phyloP scores from a whole-genome alignment of 441 rosid species.

The Mallotus japonicus region DNA sequence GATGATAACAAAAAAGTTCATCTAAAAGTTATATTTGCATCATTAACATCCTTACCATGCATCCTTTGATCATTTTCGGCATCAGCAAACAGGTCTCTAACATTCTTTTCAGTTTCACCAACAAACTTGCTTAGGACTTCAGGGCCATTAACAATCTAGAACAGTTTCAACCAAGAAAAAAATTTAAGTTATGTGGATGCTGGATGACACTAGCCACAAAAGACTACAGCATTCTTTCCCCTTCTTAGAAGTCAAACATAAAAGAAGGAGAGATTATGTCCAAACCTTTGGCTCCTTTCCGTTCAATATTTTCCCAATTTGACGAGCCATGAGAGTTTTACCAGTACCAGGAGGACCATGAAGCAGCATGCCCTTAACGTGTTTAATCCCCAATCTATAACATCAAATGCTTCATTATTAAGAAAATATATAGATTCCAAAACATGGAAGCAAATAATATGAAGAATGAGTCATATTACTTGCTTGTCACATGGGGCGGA shows the following conservation, averaged over 20 bases:
- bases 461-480: conserved; percentile 44
- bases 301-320: conserved; percentile 96
- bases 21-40: conserved; percentile 8
- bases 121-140: conserved; percentile 99
- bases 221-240: not conserved
- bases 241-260: conserved; percentile 8
- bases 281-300: conserved; percentile 98
- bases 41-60: conserved; percentile 48
- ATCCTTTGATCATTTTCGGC: conserved; percentile 92
- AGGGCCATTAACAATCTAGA: conserved; percentile 93
- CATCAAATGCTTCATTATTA: conserved; percentile 29
- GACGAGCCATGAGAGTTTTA: conserved; percentile 98
- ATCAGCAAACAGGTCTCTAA: conserved; percentile 93
- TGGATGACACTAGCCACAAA: conserved; percentile 19
- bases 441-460: conserved; percentile 20
- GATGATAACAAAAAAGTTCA: conserved; percentile 6
- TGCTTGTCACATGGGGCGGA: conserved; percentile 86
- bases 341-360: conserved; percentile 99
- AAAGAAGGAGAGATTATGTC: not conserved
- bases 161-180: conserved; percentile 28
- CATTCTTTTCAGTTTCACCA: conserved; percentile 98
- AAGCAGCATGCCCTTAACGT: conserved; percentile 98
- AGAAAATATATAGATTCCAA: conserved; percentile 16
- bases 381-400: conserved; percentile 94
- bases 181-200: conserved; percentile 3